Conservation (phyloP, 2,329 filamentous ascomycete genomes). For the Pseudocercospora vitis region DNA sequence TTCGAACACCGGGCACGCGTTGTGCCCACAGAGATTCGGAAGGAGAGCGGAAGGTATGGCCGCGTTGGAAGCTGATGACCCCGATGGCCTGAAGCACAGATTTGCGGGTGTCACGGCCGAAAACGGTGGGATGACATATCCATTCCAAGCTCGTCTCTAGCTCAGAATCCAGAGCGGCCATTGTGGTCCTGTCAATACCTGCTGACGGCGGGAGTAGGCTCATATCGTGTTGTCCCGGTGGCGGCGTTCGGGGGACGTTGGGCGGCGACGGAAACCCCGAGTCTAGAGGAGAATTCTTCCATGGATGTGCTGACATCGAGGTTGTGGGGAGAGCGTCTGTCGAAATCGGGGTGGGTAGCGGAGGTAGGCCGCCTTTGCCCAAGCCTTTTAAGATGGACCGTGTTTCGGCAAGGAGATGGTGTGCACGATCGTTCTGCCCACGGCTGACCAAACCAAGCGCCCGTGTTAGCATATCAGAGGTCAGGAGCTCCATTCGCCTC, state of each 20-base stretch:
- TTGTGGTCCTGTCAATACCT: slow-evolving; percentile 75
- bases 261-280: slow-evolving; percentile 23
- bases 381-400: slow-evolving; percentile 93
- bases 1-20: slow-evolving; percentile 76
- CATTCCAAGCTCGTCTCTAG: slow-evolving; percentile 89
- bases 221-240: slow-evolving; percentile 37
- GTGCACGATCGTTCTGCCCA: slow-evolving; percentile 88
- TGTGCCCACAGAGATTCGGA: slow-evolving; percentile 88
- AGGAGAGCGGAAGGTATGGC: slow-evolving; percentile 87
- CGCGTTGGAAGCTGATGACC: slow-evolving; percentile 90
- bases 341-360: slow-evolving; percentile 66
- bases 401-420: slow-evolving; percentile 89
- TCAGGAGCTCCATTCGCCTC: slow-evolving; percentile 93
- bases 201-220: slow-evolving; percentile 59
- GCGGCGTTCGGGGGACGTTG: slow-evolving; percentile 40
- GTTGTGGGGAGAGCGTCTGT: slow-evolving; percentile 41
- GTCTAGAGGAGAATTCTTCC: slow-evolving; percentile 24
- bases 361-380: slow-evolving; percentile 89
- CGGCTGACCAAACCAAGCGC: slow-evolving; percentile 87
- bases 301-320: slow-evolving; percentile 25
- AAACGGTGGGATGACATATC: slow-evolving; percentile 96
- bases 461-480: slow-evolving; percentile 94
- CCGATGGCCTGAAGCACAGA: slow-evolving; percentile 94
- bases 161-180: slow-evolving; percentile 85
- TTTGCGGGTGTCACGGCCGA: slow-evolving; percentile 90